Evolutionary conservation across 2,329 filamentous ascomycete species (phyloP).

Genomic region (Cryoendolithus antarcticus): DNA sequence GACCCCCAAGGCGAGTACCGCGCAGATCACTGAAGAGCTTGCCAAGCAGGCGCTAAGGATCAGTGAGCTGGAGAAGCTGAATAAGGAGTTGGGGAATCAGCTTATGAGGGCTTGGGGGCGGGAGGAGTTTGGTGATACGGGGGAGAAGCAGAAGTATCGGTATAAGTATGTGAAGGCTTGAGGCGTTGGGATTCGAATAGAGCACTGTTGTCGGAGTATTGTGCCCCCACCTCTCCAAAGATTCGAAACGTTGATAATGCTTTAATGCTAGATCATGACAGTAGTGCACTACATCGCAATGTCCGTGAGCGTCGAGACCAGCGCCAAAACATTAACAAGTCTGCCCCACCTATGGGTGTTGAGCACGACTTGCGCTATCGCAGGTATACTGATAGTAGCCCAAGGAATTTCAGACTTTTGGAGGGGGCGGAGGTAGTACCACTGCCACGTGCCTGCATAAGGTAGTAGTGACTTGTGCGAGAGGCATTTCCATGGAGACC

Average conservation of each 20-base stretch:
- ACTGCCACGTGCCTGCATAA: no score
- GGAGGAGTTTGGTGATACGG: slow-evolving; percentile 22
- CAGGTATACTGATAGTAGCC: no score
- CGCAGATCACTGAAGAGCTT: not conserved
- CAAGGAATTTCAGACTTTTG: no score
- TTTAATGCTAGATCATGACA: not conserved
- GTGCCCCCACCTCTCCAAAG: no score
- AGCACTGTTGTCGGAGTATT: no score
- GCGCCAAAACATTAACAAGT: no score
- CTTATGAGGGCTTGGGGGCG: slow-evolving; percentile 77
- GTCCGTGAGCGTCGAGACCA: not conserved
- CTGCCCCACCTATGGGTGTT: no score
- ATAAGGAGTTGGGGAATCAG: slow-evolving; percentile 29
- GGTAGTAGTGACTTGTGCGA: no score
- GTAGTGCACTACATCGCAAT: not conserved
- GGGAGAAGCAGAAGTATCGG: slow-evolving; percentile 20
- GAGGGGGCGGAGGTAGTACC: no score
- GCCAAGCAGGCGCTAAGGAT: not conserved
- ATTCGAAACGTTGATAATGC: not conserved
- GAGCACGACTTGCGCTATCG: no score
- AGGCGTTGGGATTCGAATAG: not conserved
- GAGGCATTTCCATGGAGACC: no score
- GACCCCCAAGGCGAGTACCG: slow-evolving; percentile 1
- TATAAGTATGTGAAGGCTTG: slow-evolving; percentile 18
- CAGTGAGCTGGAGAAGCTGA: slow-evolving; percentile 16